Conservation (phyloP, 202 grass and related monocot species). For the Carex arenaria region DNA sequence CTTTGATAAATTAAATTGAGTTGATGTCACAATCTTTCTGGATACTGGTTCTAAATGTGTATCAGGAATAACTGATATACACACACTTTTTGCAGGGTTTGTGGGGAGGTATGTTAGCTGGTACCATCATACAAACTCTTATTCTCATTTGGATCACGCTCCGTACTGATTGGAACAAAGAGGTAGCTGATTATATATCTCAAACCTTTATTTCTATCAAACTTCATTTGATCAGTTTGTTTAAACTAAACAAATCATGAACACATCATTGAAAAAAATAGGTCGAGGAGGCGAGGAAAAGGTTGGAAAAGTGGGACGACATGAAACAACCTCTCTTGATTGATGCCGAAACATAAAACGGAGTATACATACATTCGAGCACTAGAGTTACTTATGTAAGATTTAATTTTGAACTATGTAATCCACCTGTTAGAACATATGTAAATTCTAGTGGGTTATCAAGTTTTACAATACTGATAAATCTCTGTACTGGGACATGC, state of each 20-base stretch:
- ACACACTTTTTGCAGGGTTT: conserved; percentile 48
- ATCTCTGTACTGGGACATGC: not conserved
- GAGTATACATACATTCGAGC: not conserved
- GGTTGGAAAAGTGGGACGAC: conserved; percentile 73
- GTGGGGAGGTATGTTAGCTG: conserved; percentile 90
- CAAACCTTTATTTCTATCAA: not conserved
- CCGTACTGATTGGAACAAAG: conserved; percentile 82
- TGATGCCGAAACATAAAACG: conserved; percentile 26
- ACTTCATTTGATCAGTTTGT: not conserved
- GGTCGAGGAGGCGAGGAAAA: conserved; percentile 63
- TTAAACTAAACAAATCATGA: not conserved
- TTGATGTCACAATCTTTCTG: not conserved
- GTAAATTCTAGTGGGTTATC: not conserved
- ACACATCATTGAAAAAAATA: conserved; percentile 18
- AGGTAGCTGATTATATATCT: conserved; percentile 35
- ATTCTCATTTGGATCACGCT: conserved; percentile 76
- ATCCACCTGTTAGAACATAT: not conserved
- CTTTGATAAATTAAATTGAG: not conserved
- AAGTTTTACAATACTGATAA: not conserved
- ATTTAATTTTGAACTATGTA: not conserved
- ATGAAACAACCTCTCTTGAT: conserved; percentile 44
- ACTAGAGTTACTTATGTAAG: not conserved
- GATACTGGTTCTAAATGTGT: not conserved
- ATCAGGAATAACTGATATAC: not conserved
- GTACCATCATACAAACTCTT: conserved; percentile 65